A percentile compares a stretch with the other conserved stretches of the same genome.
phyloP scores from a whole-genome alignment of 352 stramenopile genomes.

The Globisporangium irregulare region DNA sequence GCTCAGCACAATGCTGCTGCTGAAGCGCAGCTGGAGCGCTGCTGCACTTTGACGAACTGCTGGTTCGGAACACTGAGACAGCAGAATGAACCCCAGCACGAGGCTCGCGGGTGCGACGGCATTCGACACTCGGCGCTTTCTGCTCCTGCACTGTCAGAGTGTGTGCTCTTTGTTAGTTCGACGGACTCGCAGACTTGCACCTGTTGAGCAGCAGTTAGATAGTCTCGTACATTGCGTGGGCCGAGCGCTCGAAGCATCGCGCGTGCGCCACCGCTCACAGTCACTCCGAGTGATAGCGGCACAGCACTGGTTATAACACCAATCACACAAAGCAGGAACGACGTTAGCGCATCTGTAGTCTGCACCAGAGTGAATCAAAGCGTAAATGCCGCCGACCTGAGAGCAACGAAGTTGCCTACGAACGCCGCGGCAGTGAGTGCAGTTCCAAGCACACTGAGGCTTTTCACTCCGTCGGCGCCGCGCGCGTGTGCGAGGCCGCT shows the following conservation, averaged over 20 bases:
- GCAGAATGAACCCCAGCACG: conserved; percentile 11
- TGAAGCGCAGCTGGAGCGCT: conserved; percentile 17
- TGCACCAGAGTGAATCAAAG: neutral
- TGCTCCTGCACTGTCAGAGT: conserved; percentile 5
- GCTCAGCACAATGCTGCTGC: conserved; percentile 9
- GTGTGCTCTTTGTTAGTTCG: neutral
- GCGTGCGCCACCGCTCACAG: conserved; percentile 6
- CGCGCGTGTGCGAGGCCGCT: neutral
- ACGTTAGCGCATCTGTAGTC: neutral
- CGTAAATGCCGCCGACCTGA: conserved; percentile 12
- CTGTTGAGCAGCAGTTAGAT: neutral
- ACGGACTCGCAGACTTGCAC: neutral
- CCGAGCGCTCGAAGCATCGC: conserved; percentile 12
- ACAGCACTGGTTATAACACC: conserved; percentile 7
- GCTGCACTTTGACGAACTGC: neutral
- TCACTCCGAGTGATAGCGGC: conserved; percentile 21
- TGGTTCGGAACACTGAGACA: neutral
- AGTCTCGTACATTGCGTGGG: neutral
- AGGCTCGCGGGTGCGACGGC: neutral
- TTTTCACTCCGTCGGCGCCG: neutral
- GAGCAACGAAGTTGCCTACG: conserved; percentile 17
- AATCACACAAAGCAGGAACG: neutral
- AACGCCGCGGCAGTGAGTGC: neutral
- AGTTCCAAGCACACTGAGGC: neutral
- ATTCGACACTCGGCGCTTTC: neutral